Base-by-base conservation (phyloP, 768 basidiomycete genomes). In the Trametes elegans region DNA sequence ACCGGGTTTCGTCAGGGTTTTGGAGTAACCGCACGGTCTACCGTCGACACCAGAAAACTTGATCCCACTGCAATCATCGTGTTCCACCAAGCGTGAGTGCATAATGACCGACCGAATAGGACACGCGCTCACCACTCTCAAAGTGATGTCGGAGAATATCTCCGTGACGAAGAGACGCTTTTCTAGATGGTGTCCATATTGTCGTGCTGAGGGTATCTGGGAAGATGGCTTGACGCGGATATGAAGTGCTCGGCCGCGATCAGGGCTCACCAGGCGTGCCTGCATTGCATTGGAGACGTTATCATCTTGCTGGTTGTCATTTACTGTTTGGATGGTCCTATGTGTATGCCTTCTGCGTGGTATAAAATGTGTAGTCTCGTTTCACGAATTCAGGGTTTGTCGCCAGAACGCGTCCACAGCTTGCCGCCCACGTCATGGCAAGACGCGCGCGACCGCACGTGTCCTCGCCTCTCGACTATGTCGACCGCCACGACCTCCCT, bases 41-140 rank as follows among this genome's bases (percentile, higher is more conserved):
- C 97, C 4, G 73, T 97, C 7, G 97, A 99, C 70, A 98, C 97
- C 23, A 76, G 96, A 62, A 99, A 99, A 80, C 72, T 98, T 39
- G 97, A 98, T 68, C 97, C 97, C 21, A 98, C 95, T 21, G 85
- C 91, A 7, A 98, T 99, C 55, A 87, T 99, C 44, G 97, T 98
- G 3, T 99, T 98, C 73, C 97, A 98, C 68, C 97, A 99, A 76
- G 89, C 97, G 92, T 95, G 68, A 52, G 87, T 62, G 3, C 16
- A 0, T 1, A 16, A n/a, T 11, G n/a, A 10, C 13, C 5, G 4
- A 13, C 7, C 2, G 34, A 13, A 26, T 7, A 16, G 13, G 28
- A 5, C 5, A 14, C 18, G 69, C 23, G 46, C 41, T 55, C 35
- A 31, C 55, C 49, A 7, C 16, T 4, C 41, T 29, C 24, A 40